Conservation (phyloP, 768 basidiomycete species). For the Naganishia vaughanmartiniae region DNA sequence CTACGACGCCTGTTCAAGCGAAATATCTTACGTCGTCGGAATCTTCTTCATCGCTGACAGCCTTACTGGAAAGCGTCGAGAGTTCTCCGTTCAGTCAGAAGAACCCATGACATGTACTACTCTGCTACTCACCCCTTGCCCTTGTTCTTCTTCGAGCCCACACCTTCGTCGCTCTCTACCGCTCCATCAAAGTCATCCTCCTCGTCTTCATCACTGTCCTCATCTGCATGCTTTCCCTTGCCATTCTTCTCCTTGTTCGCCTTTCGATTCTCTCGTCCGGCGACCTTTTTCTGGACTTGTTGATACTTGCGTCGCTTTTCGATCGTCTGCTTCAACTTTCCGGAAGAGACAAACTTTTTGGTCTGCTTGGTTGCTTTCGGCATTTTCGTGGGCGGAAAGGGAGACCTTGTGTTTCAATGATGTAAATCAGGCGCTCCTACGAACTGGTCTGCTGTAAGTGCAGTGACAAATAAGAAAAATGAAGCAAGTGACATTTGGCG, state of each 20-base stretch:
- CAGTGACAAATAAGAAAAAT: no score
- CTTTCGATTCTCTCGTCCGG: constrained; percentile 58
- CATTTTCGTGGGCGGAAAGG: constrained; percentile 35
- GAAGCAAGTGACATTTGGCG: no score
- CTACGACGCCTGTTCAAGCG: constrained; percentile 49
- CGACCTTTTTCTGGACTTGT: constrained; percentile 68
- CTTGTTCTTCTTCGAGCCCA: constrained; percentile 35
- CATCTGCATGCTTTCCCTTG: constrained; percentile 39
- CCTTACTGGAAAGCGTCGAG: constrained; percentile 10
- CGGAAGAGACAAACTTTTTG: constrained; percentile 82
- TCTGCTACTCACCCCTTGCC: constrained; percentile 21
- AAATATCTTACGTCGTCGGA: constrained; percentile 54
- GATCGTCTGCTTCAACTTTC: constrained; percentile 82
- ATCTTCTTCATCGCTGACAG: constrained; percentile 44
- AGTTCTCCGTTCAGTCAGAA: background rate
- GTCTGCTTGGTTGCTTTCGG: constrained; percentile 72
- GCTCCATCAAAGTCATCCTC: constrained; percentile 46
- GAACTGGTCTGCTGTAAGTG: no score
- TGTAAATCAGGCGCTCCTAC: no score
- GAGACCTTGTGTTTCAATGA: background rate
- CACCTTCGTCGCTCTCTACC: constrained; percentile 47
- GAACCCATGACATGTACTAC: no score
- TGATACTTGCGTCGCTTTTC: constrained; percentile 77
- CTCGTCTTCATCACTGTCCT: constrained; percentile 40
- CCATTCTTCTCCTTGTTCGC: constrained; percentile 54